Base-by-base conservation (phyloP, 257 asterid genomes). In the Verbascum thapsus region DNA sequence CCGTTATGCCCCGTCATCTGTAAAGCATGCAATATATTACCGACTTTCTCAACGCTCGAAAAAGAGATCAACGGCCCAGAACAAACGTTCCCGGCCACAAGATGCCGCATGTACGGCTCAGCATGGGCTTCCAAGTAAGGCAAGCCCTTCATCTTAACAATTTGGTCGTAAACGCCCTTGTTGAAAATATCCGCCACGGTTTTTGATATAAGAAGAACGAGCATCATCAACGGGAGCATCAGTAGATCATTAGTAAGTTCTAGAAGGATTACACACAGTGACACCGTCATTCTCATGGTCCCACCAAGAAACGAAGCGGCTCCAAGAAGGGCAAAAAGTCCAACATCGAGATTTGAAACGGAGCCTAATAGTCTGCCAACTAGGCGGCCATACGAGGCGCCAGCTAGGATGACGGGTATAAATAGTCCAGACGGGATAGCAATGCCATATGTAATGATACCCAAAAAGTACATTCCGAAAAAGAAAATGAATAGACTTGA, bases 301-400 rank as follows among this genome's bases (percentile, higher is more conserved):
- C 99, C 99, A 43, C 99, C 99, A 12, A 92, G 96, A 76, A 92
- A 92, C 6, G 99, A 89, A 63, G 97, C 99, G 18, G 99, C 96
- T 13, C 99, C 99, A 45, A 92, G 94, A 43, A 92, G 81, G 32
- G 87, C 88, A 68, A 89, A 92, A 40, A 83, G 83, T 37, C 99
- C 97, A 15, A 73, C 83, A 22, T 86, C 91, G 6, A 92, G 91
- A 53, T 42, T 78, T 22, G 96, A 82, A 40, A 83, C n/a, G 0
- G 94, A 56, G 8, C 87, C 91, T 67, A 89, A 39, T n/a, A 85
- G 70, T 57, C 82, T 67, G 56, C 95, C 96, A 30, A 85, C 82
- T 4, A 92, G 83, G 54, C 97, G 97, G 8, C 99, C 99, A 16
- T 89, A 92, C 1, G 99, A 83, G 76, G 99, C 88, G 47, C 99